phyloP scores from a whole-genome alignment of 148 eudicot genomes.

The Persicaria maculosa region DNA sequence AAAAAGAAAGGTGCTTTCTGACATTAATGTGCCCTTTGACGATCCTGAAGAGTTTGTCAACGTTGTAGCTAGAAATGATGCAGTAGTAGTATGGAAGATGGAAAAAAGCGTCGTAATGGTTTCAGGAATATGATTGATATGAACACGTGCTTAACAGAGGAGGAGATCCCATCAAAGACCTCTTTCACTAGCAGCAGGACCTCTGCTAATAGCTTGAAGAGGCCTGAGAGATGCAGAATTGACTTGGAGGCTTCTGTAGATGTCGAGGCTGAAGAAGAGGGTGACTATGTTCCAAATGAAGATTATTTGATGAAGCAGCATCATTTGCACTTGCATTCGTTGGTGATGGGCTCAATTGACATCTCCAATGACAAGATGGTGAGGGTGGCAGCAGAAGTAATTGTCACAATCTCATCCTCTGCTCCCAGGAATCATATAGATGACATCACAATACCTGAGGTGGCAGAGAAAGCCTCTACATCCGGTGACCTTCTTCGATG shows the following conservation, averaged over 20 bases:
- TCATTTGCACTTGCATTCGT: conserved; percentile 9
- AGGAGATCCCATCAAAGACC: conserved; percentile 35
- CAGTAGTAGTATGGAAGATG: conserved; percentile 3
- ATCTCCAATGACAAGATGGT: conserved; percentile 25
- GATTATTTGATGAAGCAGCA: conserved; percentile 20
- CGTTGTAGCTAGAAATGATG: conserved; percentile 19
- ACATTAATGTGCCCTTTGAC: conserved; percentile 33
- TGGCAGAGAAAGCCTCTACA: conserved; percentile 23
- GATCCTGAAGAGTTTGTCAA: conserved; percentile 12
- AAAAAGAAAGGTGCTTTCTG: conserved; percentile 35
- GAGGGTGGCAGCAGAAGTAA: conserved; percentile 57
- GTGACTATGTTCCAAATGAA: conserved; percentile 13
- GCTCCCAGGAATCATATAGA: conserved; percentile 15
- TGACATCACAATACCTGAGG: conserved; percentile 8
- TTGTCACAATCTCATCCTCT: conserved; percentile 45
- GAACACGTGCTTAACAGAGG: conserved; percentile 55
- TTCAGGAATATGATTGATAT: conserved; percentile 52
- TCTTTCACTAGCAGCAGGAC: conserved; percentile 23
- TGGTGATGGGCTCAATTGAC: conserved; percentile 10
- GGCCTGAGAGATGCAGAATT: conserved; percentile 21
- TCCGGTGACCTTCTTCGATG: conserved; percentile 21
- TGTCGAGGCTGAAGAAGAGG: conserved; percentile 37
- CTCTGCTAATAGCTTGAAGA: conserved; percentile 16
- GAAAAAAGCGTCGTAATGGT: conserved; percentile 8
- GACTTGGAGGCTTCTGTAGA: conserved; percentile 48